phyloP scores from a whole-genome alignment of 495 filamentous ascomycete species.

The Neohortaea acidophila region DNA sequence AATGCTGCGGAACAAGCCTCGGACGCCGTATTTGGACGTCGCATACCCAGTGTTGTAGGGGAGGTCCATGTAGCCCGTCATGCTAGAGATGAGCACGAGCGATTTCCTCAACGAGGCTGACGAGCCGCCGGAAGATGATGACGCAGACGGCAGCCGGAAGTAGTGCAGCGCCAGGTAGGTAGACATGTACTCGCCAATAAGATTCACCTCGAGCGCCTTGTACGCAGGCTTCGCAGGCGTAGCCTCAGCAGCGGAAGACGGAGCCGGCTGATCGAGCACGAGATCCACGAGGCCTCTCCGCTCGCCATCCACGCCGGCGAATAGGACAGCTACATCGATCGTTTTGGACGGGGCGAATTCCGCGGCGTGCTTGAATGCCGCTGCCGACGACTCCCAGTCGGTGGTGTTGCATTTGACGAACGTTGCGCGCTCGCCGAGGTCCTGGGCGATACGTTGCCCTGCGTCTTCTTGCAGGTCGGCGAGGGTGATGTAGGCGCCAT shows the following conservation, averaged over 20 bases:
- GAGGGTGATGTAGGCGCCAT: conserved; percentile 15
- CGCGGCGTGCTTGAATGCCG: conserved; percentile 15
- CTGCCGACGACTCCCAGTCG: conserved; percentile 11
- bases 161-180: conserved; percentile 17
- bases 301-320: conserved; percentile 10
- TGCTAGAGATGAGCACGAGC: conserved; percentile 11
- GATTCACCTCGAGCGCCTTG: conserved; percentile 13
- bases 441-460: conserved; percentile 3
- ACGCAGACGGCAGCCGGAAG: conserved; percentile 10
- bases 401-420: conserved; percentile 16
- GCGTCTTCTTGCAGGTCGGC: conserved; percentile 13
- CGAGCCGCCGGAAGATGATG: not conserved
- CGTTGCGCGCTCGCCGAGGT: conserved; percentile 8
- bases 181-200: conserved; percentile 13
- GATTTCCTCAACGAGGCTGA: conserved; percentile 14
- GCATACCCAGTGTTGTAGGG: conserved; percentile 7
- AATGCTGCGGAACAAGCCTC: conserved; percentile 11
- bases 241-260: conserved; percentile 4
- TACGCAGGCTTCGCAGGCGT: conserved; percentile 5
- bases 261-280: not conserved
- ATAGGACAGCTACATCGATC: conserved; percentile 13
- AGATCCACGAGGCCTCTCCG: conserved; percentile 10
- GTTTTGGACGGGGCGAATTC: conserved; percentile 10
- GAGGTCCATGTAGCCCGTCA: conserved; percentile 10
- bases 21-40: conserved; percentile 16